Base-by-base conservation (phyloP, 1,284 basidiomycete species). In the Cryptococcus sp. region DNA sequence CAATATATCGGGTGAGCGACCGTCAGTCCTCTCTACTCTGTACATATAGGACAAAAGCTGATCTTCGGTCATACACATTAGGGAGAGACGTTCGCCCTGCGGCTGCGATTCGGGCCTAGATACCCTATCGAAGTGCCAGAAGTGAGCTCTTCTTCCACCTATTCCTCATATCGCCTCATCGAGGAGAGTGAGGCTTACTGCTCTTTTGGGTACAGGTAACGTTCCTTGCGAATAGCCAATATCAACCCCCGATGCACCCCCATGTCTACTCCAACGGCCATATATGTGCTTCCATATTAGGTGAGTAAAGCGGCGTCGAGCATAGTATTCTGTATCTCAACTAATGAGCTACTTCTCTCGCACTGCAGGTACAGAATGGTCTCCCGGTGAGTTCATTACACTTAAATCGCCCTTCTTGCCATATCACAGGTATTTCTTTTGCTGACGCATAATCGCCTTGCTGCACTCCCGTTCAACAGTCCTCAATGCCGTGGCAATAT, bases 181-280 rank as follows among this genome's bases (percentile, higher is more conserved):
- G 25, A 29, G 25, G 13, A 23, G 15, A 19, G 5, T 5, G 2
- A 46, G n/a, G 22, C 37, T 20, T 29, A 34, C 29, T 2, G 8
- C 8, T 34, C 29, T 34, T 10, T 10, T 34, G 8, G 13, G 3
- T 34, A 17, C 44, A 78, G 71, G 78, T 80, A 7, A 79, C 77
- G 0, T 80, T 79, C 46, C 47, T 79, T 16, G 64, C 59, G 1
- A 62, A 72, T 48, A 46, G 52, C 3, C 46, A 64, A 10, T 79
- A 69, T 58, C 64, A 68, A 55, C 64, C 78, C 6, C 79, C 78
- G 1, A 19, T 72, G 23, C 78, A 79, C 62, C 78, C 78, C 15
- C 79, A 80, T 55, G 65, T 78, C 29, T 78, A 78, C 60, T 72
- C 72, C 3, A 79, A 78, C 56, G 77, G 78, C 0, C 78, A 79